A percentile compares a stretch with the other conserved stretches of the same genome.
Conservation (phyloP, 371 early-diverging fungal genomes). For the Circinella minor region DNA sequence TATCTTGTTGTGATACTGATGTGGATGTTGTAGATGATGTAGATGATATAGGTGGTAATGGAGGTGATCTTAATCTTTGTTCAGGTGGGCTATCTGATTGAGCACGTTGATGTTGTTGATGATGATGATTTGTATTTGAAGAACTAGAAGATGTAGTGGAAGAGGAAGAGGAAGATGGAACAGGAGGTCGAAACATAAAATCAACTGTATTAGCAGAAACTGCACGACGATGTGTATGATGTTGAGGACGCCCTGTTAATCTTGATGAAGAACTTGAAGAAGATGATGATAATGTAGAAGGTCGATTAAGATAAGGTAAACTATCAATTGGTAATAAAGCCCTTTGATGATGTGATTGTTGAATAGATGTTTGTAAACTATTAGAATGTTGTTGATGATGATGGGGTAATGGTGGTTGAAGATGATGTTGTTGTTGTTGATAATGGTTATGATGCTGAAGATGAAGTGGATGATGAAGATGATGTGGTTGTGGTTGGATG, state of each 20-base stretch:
- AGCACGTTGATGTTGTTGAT: conserved; percentile 14
- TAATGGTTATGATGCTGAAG: not conserved
- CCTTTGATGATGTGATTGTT: not conserved
- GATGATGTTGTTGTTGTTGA: not conserved
- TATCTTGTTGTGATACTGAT: conserved; percentile 1
- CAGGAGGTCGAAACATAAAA: conserved; percentile 18
- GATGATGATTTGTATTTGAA: not conserved
- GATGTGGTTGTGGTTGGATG: conserved; percentile 8
- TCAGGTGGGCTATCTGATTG: conserved; percentile 21
- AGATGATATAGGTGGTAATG: not conserved
- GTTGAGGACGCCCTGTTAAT: conserved; percentile 12
- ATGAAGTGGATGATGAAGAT: not conserved
- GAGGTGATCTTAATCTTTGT: conserved; percentile 16
- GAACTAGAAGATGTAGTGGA: conserved; percentile 14
- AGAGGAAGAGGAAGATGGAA: conserved; percentile 16
- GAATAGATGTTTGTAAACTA: not conserved
- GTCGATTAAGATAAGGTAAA: conserved; percentile 2
- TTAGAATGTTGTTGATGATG: not conserved
- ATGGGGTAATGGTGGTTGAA: not conserved
- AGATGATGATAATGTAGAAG: not conserved
- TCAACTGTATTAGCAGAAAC: conserved; percentile 24
- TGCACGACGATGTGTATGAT: conserved; percentile 25
- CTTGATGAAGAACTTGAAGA: conserved; percentile 18
- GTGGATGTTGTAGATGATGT: not conserved
- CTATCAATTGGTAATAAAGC: conserved; percentile 2